These are phyloP conservation scores for Scedosporium boydii DNA, from an alignment of 2,329 filamentous ascomycete species.

Conservation along the genomic window DNA sequence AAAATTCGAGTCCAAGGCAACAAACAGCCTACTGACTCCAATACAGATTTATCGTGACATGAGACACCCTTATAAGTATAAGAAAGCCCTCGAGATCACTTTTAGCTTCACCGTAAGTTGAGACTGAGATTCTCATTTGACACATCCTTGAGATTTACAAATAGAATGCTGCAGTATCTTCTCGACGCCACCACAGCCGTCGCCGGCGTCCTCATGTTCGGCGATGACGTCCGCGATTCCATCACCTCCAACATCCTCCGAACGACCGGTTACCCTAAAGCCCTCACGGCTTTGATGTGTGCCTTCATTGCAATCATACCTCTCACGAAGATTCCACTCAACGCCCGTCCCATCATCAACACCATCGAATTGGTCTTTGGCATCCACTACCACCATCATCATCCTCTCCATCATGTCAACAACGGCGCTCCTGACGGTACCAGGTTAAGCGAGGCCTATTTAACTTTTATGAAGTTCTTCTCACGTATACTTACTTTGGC, in stretches of 20 bases:
- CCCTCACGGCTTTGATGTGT: constrained; percentile 69
- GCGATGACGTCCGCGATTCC: constrained; percentile 76
- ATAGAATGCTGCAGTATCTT: constrained; percentile 44
- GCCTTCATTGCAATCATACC: constrained; percentile 87
- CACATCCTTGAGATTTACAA: background rate
- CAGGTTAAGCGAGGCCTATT: constrained; percentile 28
- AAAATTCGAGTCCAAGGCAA: too few species aligned
- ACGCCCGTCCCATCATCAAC: constrained; percentile 76
- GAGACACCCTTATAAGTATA: constrained; percentile 72
- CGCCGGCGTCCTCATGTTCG: constrained; percentile 88
- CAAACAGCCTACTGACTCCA: background rate
- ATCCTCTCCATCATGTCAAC: constrained; percentile 26
- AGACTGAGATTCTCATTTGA: background rate
- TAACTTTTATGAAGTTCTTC: constrained; percentile 25
- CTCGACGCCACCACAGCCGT: constrained; percentile 77
- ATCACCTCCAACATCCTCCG: constrained; percentile 84
- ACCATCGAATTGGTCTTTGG: constrained; percentile 76
- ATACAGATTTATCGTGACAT: constrained; percentile 52
- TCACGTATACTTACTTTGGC: constrained; percentile 59
- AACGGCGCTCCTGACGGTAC: constrained; percentile 36
- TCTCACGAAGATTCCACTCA: constrained; percentile 88
- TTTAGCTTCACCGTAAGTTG: constrained; percentile 70
- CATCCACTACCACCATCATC: constrained; percentile 41
- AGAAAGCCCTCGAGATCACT: constrained; percentile 63
- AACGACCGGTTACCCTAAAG: constrained; percentile 62